Conservation (phyloP, 1,284 basidiomycete genomes). For the Puccinia novopanici region DNA sequence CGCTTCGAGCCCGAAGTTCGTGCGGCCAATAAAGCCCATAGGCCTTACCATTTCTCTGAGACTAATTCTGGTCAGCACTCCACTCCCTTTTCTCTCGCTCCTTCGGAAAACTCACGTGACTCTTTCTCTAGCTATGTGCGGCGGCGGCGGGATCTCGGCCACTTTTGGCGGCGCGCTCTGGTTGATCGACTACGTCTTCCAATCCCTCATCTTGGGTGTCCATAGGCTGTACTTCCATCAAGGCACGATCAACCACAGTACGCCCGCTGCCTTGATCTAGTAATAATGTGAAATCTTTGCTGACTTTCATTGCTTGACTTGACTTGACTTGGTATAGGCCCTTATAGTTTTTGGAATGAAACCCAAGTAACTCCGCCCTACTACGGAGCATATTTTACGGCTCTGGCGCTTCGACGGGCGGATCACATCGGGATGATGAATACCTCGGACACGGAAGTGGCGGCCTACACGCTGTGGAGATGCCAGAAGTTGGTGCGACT, state of each 20-base stretch:
- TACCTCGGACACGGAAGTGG: constrained; percentile 59
- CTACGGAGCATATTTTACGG: constrained; percentile 62
- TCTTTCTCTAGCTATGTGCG: constrained; percentile 60
- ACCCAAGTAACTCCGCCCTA: constrained; percentile 60
- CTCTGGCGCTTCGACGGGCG: constrained; percentile 60
- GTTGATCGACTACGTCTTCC: constrained; percentile 63
- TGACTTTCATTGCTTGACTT: not conserved
- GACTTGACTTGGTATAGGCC: not conserved
- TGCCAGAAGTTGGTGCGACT: not conserved
- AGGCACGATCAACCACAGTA: constrained; percentile 56
- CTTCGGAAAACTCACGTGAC: too few species aligned
- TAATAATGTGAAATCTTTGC: not conserved
- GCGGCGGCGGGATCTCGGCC: constrained; percentile 62
- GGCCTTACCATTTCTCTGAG: constrained; percentile 62
- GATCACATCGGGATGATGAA: constrained; percentile 60
- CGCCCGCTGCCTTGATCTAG: not conserved
- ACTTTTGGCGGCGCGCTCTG: constrained; percentile 63
- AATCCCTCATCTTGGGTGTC: constrained; percentile 61
- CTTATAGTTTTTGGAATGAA: constrained; percentile 29
- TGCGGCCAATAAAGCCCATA: constrained; percentile 60
- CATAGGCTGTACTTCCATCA: constrained; percentile 63
- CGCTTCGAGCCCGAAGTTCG: constrained; percentile 61
- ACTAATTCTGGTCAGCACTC: constrained; percentile 60
- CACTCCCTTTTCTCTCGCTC: not conserved
- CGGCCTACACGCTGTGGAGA: constrained; percentile 54